Base-by-base conservation (phyloP, 2,329 filamentous ascomycete genomes). In the Clathrospora elynae region DNA sequence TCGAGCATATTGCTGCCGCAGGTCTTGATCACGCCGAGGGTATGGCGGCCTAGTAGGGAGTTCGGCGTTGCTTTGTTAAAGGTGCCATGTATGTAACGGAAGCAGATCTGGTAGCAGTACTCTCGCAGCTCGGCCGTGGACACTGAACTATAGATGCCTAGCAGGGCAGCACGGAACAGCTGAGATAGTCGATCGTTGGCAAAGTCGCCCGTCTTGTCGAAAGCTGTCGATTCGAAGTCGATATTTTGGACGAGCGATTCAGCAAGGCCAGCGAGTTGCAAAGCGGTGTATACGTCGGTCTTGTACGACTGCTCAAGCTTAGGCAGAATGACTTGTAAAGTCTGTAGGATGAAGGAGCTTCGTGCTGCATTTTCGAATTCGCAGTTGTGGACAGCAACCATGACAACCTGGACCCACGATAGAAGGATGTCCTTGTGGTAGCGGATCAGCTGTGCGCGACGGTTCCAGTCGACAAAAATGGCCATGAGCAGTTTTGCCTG, bases 161-260 rank as follows among this genome's bases (percentile, higher is more conserved):
- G 81, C 10, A 96, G 77, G 49, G 88, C 91, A 25, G 90, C 82
- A 51, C 95, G 88, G 77, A 99, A 96, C 3, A 97, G 80, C 63
- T 96, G 87, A 64, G 90, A 91, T 0, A 97, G 78, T 62, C 93
- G 89, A 66, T 97, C 92, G 64, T 90, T 88, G 22, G 93, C 84
- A 17, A 92, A 78, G 65, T 90, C 89, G 23, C 86, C 77, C 9
- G 72, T 74, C 51, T 72, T 70, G 37, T 74, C 74, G 19, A 72
- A 74, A 3, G 71, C 70, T 12, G 68, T 67, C 8, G 71, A 68
- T 33, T 73, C 53, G 71, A 85, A 75, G 67, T 90, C 81, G 59
- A 93, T 74, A 66, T 86, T 83, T 64, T 84, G 87, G 3, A 91
- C 76, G 2, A 93, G 74, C 13, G 85, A 78, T 61, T 85, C 84